These are phyloP conservation scores for Olyra latifolia DNA, from an alignment of 176 grass and related monocot species.

Conservation along the genomic window DNA sequence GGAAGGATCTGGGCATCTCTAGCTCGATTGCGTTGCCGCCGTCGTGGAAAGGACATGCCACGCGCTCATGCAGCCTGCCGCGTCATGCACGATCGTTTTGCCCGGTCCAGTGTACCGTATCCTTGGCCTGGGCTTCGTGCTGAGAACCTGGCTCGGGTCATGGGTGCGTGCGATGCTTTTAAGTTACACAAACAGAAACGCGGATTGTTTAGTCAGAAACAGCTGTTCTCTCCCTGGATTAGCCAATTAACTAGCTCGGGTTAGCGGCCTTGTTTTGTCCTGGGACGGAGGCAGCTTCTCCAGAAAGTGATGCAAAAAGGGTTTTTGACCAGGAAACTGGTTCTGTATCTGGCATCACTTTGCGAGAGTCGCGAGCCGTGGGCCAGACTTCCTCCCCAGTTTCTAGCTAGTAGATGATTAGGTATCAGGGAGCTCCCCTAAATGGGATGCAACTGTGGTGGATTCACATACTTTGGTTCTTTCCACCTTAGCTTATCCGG, in stretches of 20 bases:
- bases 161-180: not conserved
- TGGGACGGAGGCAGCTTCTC: slow-evolving; percentile 40
- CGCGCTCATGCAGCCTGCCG: not conserved
- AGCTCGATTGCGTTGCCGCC: not conserved
- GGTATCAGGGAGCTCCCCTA: not conserved
- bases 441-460: not conserved
- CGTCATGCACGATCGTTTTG: not conserved
- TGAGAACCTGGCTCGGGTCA: slow-evolving; percentile 20
- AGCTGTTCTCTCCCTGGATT: slow-evolving; percentile 24
- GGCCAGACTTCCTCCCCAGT: not conserved
- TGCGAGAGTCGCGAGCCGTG: not conserved
- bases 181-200: not conserved
- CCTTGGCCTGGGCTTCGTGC: not conserved
- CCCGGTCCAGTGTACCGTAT: slow-evolving; percentile 22
- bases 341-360: not conserved
- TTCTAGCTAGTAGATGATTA: not conserved
- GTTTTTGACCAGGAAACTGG: slow-evolving; percentile 28
- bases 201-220: slow-evolving; percentile 37
- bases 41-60: slow-evolving; percentile 25
- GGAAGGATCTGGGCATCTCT: not conserved
- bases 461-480: too few species aligned
- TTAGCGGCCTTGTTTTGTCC: slow-evolving; percentile 21
- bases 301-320: slow-evolving; percentile 33
- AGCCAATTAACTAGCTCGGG: not conserved
- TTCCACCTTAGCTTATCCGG: too few species aligned